These are phyloP conservation scores for Leptosphaerulina australis DNA, from an alignment of 2,329 filamentous ascomycete species.

Conservation along the genomic window DNA sequence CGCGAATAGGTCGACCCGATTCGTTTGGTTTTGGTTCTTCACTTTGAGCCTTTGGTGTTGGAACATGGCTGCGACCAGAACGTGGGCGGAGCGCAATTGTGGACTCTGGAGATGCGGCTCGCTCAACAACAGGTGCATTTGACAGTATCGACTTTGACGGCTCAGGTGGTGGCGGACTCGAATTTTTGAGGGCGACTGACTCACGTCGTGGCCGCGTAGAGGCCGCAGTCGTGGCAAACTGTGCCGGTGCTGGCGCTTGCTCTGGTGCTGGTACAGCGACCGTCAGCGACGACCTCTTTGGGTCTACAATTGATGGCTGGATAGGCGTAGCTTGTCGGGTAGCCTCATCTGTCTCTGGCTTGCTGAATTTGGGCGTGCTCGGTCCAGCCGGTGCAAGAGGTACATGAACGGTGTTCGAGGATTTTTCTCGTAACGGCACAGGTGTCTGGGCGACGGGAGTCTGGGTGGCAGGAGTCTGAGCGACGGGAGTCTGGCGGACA, in stretches of 20 bases:
- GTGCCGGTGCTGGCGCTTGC: slow-evolving; percentile 14
- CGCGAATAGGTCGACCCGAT: slow-evolving; percentile 41
- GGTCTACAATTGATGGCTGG: slow-evolving; percentile 24
- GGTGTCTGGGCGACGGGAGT: slow-evolving; percentile 20
- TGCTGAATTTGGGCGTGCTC: slow-evolving; percentile 33
- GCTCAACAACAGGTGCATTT: slow-evolving; percentile 24
- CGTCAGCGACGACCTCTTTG: slow-evolving; percentile 17
- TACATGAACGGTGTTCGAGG: slow-evolving; percentile 40
- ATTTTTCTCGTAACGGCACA: slow-evolving; percentile 21
- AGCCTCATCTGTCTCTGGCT: slow-evolving; percentile 18
- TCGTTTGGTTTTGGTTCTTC: slow-evolving; percentile 55
- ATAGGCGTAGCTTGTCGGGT: slow-evolving; percentile 28
- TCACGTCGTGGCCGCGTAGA: slow-evolving; percentile 45
- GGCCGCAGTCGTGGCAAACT: slow-evolving; percentile 35
- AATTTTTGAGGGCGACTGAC: slow-evolving; percentile 37
- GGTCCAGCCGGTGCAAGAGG: slow-evolving; percentile 55
- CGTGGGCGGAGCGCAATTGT: slow-evolving; percentile 39
- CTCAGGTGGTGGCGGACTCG: slow-evolving; percentile 29
- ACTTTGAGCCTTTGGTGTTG: slow-evolving; percentile 54
- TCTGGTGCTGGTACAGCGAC: slow-evolving; percentile 2
- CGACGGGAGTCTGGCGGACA: no score
- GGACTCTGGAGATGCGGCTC: slow-evolving; percentile 19
- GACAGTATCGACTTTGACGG: slow-evolving; percentile 30
- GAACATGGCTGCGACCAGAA: slow-evolving; percentile 48
- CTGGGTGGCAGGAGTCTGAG: no score